Conservation (phyloP, 1,284 basidiomycete genomes). For the Jaminaea rosea region DNA sequence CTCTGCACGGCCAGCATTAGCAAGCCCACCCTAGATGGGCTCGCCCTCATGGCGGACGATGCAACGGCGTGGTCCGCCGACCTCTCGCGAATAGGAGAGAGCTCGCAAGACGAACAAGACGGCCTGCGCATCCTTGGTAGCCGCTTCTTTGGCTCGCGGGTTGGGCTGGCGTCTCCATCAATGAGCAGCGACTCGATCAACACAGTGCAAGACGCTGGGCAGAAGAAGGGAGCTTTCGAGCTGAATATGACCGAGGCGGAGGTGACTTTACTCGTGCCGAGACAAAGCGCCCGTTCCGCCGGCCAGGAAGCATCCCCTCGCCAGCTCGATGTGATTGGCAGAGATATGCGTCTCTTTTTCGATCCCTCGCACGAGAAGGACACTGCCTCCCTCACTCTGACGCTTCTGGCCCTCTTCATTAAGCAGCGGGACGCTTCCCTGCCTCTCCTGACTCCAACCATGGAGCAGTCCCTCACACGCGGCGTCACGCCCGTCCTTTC, state of each 20-base stretch:
- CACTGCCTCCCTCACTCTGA: slow-evolving; percentile 12
- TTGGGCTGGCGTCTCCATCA: slow-evolving; percentile 18
- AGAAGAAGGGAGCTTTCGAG: background rate
- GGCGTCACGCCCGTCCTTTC: slow-evolving; percentile 52
- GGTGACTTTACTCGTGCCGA: background rate
- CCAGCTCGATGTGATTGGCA: slow-evolving; percentile 7
- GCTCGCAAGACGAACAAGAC: slow-evolving; percentile 15
- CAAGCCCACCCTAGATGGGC: slow-evolving; percentile 24
- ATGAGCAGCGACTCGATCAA: slow-evolving; percentile 22
- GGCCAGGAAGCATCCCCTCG: background rate
- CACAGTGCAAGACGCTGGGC: slow-evolving; percentile 4
- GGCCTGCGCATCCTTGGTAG: slow-evolving; percentile 27
- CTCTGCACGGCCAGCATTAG: too few relatives aligned
- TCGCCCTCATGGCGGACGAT: slow-evolving; percentile 35
- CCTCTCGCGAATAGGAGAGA: slow-evolving; percentile 15
- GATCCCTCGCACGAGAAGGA: slow-evolving; percentile 17
- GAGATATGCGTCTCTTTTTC: slow-evolving; percentile 13
- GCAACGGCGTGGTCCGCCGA: slow-evolving; percentile 16
- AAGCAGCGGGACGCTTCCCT: slow-evolving; percentile 14
- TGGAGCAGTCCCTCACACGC: slow-evolving; percentile 11
- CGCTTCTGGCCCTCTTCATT: too few relatives aligned
- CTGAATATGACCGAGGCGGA: background rate
- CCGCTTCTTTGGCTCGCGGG: slow-evolving; percentile 26
- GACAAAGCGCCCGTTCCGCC: background rate
- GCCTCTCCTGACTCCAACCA: slow-evolving; percentile 13